A percentile compares a stretch with the other conserved stretches of the same genome.
Evolutionary conservation across 2,329 filamentous ascomycete genomes (phyloP).

Genomic region (Colletotrichum sp.): DNA sequence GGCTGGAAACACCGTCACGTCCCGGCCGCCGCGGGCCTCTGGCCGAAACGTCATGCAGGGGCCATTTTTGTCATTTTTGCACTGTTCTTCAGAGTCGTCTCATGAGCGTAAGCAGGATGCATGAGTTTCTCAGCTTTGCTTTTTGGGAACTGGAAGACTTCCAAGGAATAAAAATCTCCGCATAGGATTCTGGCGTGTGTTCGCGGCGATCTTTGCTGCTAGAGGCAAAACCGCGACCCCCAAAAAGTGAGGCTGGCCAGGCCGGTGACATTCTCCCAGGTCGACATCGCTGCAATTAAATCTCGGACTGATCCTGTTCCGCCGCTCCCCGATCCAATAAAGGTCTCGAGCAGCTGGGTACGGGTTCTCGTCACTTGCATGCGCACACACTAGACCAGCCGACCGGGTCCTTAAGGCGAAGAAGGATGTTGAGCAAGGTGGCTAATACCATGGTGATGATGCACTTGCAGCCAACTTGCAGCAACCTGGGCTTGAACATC

Average conservation of each 20-base stretch:
- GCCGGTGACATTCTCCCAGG: neutral
- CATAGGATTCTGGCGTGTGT: neutral
- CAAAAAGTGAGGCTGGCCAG: slow-evolving; percentile 8
- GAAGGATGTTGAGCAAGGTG: neutral
- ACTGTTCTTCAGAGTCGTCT: neutral
- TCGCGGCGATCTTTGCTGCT: slow-evolving; percentile 1
- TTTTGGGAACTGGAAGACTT: neutral
- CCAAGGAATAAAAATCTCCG: neutral
- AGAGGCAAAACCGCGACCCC: neutral
- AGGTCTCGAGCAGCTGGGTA: neutral
- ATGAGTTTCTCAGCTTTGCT: neutral
- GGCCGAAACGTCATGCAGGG: neutral
- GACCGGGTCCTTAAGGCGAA: neutral
- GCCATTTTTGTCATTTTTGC: neutral
- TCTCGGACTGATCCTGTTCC: neutral
- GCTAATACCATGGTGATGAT: neutral
- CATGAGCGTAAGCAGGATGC: neutral
- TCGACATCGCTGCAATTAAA: neutral
- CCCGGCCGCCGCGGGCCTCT: neutral
- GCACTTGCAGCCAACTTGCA: neutral
- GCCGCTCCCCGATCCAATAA: neutral
- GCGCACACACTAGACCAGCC: neutral
- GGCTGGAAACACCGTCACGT: neutral
- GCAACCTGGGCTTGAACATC: neutral
- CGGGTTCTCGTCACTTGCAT: neutral